Conservation (phyloP, 2,329 filamentous ascomycete genomes). For the Amphichorda felina region DNA sequence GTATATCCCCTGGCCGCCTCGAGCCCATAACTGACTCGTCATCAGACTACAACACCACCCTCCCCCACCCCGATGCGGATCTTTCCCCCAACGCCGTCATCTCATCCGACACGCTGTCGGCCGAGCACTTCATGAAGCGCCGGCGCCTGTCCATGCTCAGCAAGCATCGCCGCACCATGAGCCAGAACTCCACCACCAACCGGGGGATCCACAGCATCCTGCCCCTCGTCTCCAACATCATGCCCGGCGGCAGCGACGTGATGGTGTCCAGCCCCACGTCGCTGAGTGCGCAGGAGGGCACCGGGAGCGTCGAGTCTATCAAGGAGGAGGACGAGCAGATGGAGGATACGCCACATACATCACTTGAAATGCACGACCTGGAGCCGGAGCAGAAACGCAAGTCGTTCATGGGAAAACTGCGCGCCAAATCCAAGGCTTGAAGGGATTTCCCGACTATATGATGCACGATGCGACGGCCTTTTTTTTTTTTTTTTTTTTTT, state of each 20-base stretch:
- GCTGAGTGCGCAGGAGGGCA: too few relatives aligned
- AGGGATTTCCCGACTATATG: too few relatives aligned
- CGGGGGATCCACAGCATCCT: constrained; percentile 19
- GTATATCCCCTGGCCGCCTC: background rate
- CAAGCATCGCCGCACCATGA: constrained; percentile 34
- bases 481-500: background rate
- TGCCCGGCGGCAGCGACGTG: constrained; percentile 9
- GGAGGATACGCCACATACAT: constrained; percentile 3
- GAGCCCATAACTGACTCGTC: too few relatives aligned
- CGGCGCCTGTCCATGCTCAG: constrained; percentile 33
- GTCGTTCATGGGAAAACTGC: too few relatives aligned
- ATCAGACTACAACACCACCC: constrained; percentile 46
- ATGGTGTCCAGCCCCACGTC: too few relatives aligned
- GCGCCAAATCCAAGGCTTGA: too few relatives aligned
- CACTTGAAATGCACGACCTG: constrained; percentile 1
- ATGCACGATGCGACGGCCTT: background rate
- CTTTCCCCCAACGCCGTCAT: constrained; percentile 44
- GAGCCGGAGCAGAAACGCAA: background rate
- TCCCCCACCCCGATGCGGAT: constrained; percentile 50
- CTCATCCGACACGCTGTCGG: constrained; percentile 38
- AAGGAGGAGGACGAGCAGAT: too few relatives aligned
- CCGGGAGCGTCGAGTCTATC: too few relatives aligned
- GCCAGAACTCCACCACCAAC: constrained; percentile 26
- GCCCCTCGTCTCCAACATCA: constrained; percentile 15
- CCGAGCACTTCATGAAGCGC: constrained; percentile 26